Evolutionary conservation across 2,329 filamentous ascomycete genomes (phyloP).

Genomic region (Achaetomium macrosporum): DNA sequence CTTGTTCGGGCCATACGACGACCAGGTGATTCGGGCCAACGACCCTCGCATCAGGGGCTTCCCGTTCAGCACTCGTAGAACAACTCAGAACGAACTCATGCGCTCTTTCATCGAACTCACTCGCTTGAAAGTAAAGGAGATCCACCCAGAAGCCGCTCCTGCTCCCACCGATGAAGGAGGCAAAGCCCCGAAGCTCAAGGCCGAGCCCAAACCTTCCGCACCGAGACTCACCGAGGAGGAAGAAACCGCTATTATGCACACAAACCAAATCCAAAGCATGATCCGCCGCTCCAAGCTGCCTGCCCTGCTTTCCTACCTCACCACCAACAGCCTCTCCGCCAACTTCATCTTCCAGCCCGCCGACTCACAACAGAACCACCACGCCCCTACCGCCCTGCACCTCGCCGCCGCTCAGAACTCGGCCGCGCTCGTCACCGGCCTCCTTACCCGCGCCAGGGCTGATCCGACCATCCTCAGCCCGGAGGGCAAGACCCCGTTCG

Average conservation of each 20-base stretch:
- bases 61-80: slow-evolving; percentile 85
- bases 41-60: slow-evolving; percentile 80
- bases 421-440: slow-evolving; percentile 66
- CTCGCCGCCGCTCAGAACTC: slow-evolving; percentile 78
- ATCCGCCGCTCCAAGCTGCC: slow-evolving; percentile 87
- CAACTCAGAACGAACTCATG: slow-evolving; percentile 93
- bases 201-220: slow-evolving; percentile 42
- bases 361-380: slow-evolving; percentile 64
- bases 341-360: slow-evolving; percentile 71
- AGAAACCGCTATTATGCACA: slow-evolving; percentile 75
- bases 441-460: slow-evolving; percentile 68
- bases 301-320: slow-evolving; percentile 76
- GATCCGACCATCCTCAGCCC: slow-evolving; percentile 65
- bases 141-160: slow-evolving; percentile 58
- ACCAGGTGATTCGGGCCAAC: slow-evolving; percentile 71
- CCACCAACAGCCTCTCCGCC: slow-evolving; percentile 63
- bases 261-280: slow-evolving; percentile 79
- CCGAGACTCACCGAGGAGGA: slow-evolving; percentile 75
- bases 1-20: slow-evolving; percentile 86
- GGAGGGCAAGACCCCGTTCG: slow-evolving; percentile 81
- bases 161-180: slow-evolving; percentile 30
- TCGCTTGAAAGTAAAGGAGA: slow-evolving; percentile 73
- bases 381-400: slow-evolving; percentile 79
- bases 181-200: slow-evolving; percentile 40
- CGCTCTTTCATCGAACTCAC: slow-evolving; percentile 91